These are phyloP conservation scores for Dryas drummondii DNA, from an alignment of 306 rosid genomes.

Conservation along the genomic window DNA sequence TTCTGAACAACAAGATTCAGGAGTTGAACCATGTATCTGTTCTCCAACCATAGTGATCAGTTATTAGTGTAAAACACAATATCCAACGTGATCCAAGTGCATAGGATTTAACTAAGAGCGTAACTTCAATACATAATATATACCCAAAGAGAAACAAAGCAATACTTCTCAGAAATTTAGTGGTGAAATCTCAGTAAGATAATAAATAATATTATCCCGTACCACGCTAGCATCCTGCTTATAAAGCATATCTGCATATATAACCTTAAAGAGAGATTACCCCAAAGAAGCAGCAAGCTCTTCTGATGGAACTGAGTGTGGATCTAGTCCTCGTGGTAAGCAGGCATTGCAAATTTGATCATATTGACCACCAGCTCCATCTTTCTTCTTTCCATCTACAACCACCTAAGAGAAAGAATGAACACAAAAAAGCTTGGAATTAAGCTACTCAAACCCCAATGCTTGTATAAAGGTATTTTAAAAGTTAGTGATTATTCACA, in stretches of 20 bases:
- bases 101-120: not conserved
- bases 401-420: constrained; percentile 50
- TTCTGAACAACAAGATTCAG: constrained; percentile 78
- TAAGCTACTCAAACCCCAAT: not conserved
- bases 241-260: constrained; percentile 15
- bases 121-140: constrained; percentile 19
- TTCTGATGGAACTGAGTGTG: constrained; percentile 85
- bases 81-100: constrained; percentile 9
- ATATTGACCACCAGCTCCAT: constrained; percentile 58
- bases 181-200: constrained; percentile 28
- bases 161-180: not conserved
- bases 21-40: constrained; percentile 96
- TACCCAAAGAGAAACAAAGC: constrained; percentile 9
- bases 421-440: not conserved
- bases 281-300: constrained; percentile 97
- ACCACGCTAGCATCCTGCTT: constrained; percentile 10
- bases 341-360: constrained; percentile 92
- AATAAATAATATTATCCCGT: constrained; percentile 8
- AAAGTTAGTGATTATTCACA: not conserved
- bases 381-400: constrained; percentile 58
- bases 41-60: constrained; percentile 31
- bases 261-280: constrained; percentile 38
- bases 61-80: constrained; percentile 26
- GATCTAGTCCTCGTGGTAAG: constrained; percentile 89
- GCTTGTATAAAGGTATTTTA: not conserved